Evolutionary conservation across 257 asterid genomes (phyloP).

Genomic region (Catharanthus roseus): DNA sequence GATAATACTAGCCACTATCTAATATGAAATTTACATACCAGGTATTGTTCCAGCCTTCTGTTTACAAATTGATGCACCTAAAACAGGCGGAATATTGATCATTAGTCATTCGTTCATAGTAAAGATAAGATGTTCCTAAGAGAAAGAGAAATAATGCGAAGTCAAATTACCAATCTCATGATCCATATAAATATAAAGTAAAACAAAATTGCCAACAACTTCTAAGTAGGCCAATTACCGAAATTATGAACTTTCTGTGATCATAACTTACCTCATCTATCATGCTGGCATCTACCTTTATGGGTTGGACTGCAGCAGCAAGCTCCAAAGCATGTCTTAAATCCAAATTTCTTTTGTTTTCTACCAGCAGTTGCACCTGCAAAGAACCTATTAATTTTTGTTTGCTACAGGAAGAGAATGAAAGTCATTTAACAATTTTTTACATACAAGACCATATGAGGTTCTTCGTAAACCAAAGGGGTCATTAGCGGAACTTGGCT

Average conservation of each 20-base stretch:
- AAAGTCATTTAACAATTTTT: constrained; percentile 10
- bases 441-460: constrained; percentile 86
- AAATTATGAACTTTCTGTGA: not conserved
- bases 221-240: not conserved
- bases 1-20: constrained; percentile 1
- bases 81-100: constrained; percentile 24
- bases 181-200: not conserved
- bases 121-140: not conserved
- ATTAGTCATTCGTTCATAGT: not conserved
- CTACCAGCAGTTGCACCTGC: constrained; percentile 88
- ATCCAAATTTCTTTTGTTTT: constrained; percentile 64
- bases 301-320: constrained; percentile 89
- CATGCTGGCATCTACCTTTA: constrained; percentile 53
- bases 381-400: constrained; percentile 19
- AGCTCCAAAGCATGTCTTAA: constrained; percentile 67
- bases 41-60: constrained; percentile 87
- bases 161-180: not conserved
- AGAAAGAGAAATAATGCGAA: not conserved
- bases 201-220: not conserved
- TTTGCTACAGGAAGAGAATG: constrained; percentile 8
- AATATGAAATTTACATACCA: constrained; percentile 54
- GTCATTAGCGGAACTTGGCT: constrained; percentile 80
- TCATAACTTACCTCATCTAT: constrained; percentile 56
- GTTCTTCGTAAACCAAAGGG: constrained; percentile 95
- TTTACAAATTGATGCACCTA: constrained; percentile 88